A percentile compares a stretch with the other conserved stretches of the same genome.
Evolutionary conservation across 306 rosid genomes (phyloP).

Genomic region (Trifolium pratense): DNA sequence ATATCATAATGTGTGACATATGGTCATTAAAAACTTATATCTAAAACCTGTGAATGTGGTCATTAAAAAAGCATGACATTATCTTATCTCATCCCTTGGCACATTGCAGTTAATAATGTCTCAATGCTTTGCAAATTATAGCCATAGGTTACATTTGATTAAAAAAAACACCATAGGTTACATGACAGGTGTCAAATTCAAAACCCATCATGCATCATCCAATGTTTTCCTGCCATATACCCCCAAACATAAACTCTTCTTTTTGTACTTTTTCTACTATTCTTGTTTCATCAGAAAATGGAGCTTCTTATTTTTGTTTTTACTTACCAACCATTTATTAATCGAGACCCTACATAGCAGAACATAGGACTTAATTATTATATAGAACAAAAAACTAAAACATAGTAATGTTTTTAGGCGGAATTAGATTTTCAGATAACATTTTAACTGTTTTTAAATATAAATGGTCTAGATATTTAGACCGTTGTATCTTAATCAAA

Average conservation of each 20-base stretch:
- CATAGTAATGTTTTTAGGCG: neutral
- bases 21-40: neutral
- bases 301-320: constrained; percentile 24
- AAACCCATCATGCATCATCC: constrained; percentile 43
- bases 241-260: neutral
- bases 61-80: neutral
- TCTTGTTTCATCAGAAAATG: constrained; percentile 21
- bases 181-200: constrained; percentile 38
- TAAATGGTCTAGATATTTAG: too few relatives aligned
- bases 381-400: constrained; percentile 4
- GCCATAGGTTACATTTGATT: constrained; percentile 33
- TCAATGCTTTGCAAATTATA: constrained; percentile 34
- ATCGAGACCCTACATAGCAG: constrained; percentile 37
- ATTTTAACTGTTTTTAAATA: too few relatives aligned
- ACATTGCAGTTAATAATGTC: constrained; percentile 38
- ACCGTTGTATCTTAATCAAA: too few relatives aligned
- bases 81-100: neutral
- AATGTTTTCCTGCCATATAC: constrained; percentile 19
- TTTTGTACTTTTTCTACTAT: neutral
- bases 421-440: too few relatives aligned
- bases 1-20: neutral
- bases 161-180: constrained; percentile 32
- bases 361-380: neutral
- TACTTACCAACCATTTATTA: constrained; percentile 36
- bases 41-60: constrained; percentile 5